phyloP scores from a whole-genome alignment of 2,329 filamentous ascomycete species.

The Colletotrichum sublineola region DNA sequence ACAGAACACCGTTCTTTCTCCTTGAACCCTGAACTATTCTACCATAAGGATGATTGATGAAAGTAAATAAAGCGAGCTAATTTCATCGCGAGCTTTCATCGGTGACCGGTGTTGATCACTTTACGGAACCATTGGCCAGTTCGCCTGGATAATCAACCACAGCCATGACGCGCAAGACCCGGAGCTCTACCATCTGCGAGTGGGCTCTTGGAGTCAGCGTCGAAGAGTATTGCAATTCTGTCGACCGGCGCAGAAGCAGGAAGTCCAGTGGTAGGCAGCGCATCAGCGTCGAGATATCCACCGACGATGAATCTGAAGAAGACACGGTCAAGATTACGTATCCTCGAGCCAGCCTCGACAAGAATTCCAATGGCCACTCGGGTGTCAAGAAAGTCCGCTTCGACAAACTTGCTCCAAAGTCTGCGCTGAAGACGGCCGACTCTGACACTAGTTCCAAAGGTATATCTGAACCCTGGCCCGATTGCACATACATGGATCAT shows the following conservation, averaged over 20 bases:
- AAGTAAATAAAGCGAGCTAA: too few relatives aligned
- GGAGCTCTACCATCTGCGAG: slow-evolving; percentile 51
- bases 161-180: slow-evolving; percentile 33
- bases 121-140: not conserved
- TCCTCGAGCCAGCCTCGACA: slow-evolving; percentile 54
- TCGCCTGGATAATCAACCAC: not conserved
- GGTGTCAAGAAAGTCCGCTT: slow-evolving; percentile 61
- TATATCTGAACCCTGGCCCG: slow-evolving; percentile 6
- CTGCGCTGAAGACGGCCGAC: slow-evolving; percentile 53
- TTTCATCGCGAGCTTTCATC: not conserved
- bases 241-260: slow-evolving; percentile 29
- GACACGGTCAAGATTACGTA: slow-evolving; percentile 64
- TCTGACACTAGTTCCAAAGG: slow-evolving; percentile 36
- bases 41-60: too few relatives aligned
- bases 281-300: slow-evolving; percentile 56
- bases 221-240: slow-evolving; percentile 44
- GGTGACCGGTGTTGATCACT: not conserved
- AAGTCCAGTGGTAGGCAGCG: slow-evolving; percentile 46
- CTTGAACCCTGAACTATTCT: not conserved
- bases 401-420: slow-evolving; percentile 50
- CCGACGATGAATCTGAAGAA: slow-evolving; percentile 65
- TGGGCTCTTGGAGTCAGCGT: slow-evolving; percentile 57
- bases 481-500: slow-evolving; percentile 24
- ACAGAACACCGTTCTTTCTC: not conserved
- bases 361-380: slow-evolving; percentile 9